These are phyloP conservation scores for Bipolaris cookei DNA, from an alignment of 2,329 filamentous ascomycete genomes.

Conservation along the genomic window DNA sequence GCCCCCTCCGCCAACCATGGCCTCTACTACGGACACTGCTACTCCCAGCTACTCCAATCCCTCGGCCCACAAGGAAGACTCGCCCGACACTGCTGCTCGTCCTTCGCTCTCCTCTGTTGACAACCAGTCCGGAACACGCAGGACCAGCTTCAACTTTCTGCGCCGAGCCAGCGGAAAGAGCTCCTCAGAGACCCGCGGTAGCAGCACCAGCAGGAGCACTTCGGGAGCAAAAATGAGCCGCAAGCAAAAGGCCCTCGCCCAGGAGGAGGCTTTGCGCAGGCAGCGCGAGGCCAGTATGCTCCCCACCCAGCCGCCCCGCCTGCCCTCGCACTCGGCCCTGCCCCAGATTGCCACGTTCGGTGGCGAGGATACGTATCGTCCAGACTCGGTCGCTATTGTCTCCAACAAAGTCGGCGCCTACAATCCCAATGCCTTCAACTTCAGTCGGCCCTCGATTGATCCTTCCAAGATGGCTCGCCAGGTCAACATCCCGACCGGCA, in stretches of 20 bases:
- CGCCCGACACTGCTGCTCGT: slow-evolving; percentile 35
- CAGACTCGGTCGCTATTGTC: slow-evolving; percentile 67
- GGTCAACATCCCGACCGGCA: slow-evolving; percentile 27
- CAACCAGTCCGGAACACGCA: slow-evolving; percentile 23
- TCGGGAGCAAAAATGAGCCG: slow-evolving; percentile 59
- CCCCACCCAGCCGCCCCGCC: slow-evolving; percentile 65
- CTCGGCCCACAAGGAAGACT: slow-evolving; percentile 31
- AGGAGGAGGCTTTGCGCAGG: slow-evolving; percentile 61
- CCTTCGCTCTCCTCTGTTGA: slow-evolving; percentile 25
- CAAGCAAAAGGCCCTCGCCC: slow-evolving; percentile 59
- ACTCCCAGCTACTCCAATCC: slow-evolving; percentile 18
- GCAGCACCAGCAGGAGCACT: slow-evolving; percentile 32
- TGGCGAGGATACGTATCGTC: slow-evolving; percentile 63
- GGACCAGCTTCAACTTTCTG: slow-evolving; percentile 48
- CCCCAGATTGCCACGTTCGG: slow-evolving; percentile 64
- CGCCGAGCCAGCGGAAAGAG: slow-evolving; percentile 40
- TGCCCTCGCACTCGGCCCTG: slow-evolving; percentile 58
- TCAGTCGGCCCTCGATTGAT: slow-evolving; percentile 48
- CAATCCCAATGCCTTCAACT: slow-evolving; percentile 40
- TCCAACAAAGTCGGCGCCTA: slow-evolving; percentile 61
- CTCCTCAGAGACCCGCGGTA: slow-evolving; percentile 30
- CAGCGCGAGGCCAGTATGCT: slow-evolving; percentile 63
- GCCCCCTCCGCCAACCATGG: slow-evolving; percentile 35
- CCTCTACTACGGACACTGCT: slow-evolving; percentile 31
- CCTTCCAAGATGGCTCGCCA: slow-evolving; percentile 47